A percentile compares a stretch with the other conserved stretches of the same genome.
phyloP scores from a whole-genome alignment of 1,284 basidiomycete genomes.

The Irpex sp. region DNA sequence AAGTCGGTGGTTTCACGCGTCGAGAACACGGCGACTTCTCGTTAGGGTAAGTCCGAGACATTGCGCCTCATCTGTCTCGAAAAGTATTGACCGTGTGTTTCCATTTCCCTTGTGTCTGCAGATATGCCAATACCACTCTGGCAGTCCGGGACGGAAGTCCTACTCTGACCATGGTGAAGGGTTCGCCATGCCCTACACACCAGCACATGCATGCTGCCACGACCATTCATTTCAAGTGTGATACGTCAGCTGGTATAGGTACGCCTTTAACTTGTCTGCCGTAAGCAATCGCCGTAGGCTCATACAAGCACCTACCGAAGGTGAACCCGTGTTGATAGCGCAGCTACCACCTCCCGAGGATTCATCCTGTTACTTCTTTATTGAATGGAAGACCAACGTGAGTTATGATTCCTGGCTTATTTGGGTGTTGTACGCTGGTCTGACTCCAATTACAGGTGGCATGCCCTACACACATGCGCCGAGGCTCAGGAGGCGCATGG shows the following conservation, averaged over 20 bases:
- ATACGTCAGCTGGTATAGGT: conserved; percentile 49
- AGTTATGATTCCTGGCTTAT: conserved; percentile 17
- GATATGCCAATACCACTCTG: conserved; percentile 60
- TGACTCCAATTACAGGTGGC: conserved; percentile 42
- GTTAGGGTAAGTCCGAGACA: conserved; percentile 53
- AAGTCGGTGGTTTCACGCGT: conserved; percentile 61
- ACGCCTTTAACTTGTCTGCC: conserved; percentile 9
- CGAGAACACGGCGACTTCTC: conserved; percentile 65
- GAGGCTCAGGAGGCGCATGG: conserved; percentile 43
- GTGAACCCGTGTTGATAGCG: conserved; percentile 53
- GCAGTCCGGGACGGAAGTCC: conserved; percentile 43
- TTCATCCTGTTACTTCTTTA: conserved; percentile 59
- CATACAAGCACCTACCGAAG: conserved; percentile 20
- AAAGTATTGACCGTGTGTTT: too few relatives aligned
- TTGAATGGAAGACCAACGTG: conserved; percentile 74
- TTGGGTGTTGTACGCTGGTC: conserved; percentile 5
- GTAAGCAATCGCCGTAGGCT: not conserved
- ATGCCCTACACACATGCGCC: conserved; percentile 55
- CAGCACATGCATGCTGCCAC: conserved; percentile 51
- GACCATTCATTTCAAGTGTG: conserved; percentile 68
- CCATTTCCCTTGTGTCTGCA: conserved; percentile 20
- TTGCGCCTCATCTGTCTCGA: not conserved
- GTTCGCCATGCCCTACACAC: conserved; percentile 52
- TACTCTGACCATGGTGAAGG: conserved; percentile 50
- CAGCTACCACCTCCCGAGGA: conserved; percentile 63